phyloP scores from a whole-genome alignment of 2,329 filamentous ascomycete genomes.

The Acephala macrosclerotiorum region DNA sequence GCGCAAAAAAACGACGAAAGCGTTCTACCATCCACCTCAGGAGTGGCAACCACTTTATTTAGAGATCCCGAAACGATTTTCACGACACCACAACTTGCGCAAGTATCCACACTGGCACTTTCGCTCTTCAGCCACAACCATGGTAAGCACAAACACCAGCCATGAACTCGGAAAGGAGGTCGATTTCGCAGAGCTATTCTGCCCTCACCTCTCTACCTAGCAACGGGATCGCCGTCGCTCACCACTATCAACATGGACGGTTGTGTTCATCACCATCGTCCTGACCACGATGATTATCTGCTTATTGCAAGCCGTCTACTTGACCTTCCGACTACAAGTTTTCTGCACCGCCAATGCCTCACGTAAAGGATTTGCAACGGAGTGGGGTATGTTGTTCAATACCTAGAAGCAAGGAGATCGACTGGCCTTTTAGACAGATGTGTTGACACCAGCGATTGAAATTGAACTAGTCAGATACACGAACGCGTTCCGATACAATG shows the following conservation, averaged over 20 bases:
- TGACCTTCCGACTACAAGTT: background rate
- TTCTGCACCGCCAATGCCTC: background rate
- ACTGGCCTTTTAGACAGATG: background rate
- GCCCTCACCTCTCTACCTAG: background rate
- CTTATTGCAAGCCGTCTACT: constrained; percentile 1
- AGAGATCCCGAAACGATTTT: background rate
- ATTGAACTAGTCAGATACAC: constrained; percentile 25
- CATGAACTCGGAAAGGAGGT: background rate
- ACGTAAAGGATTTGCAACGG: background rate
- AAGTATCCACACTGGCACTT: background rate
- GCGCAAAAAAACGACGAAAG: background rate
- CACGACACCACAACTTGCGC: background rate
- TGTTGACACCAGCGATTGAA: background rate
- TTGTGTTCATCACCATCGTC: background rate
- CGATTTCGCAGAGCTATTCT: background rate
- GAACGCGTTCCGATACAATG: constrained; percentile 34
- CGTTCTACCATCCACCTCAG: background rate
- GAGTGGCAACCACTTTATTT: background rate
- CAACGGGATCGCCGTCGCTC: no score
- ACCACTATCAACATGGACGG: background rate
- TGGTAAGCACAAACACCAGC: background rate
- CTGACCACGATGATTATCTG: constrained; percentile 1
- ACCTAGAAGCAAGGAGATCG: background rate
- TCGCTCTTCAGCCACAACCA: background rate
- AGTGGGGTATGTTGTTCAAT: background rate